A percentile compares a stretch with the other conserved stretches of the same genome.
phyloP scores from a whole-genome alignment of 2,329 filamentous ascomycete genomes.

The Pseudogymnoascus verrucosus region DNA sequence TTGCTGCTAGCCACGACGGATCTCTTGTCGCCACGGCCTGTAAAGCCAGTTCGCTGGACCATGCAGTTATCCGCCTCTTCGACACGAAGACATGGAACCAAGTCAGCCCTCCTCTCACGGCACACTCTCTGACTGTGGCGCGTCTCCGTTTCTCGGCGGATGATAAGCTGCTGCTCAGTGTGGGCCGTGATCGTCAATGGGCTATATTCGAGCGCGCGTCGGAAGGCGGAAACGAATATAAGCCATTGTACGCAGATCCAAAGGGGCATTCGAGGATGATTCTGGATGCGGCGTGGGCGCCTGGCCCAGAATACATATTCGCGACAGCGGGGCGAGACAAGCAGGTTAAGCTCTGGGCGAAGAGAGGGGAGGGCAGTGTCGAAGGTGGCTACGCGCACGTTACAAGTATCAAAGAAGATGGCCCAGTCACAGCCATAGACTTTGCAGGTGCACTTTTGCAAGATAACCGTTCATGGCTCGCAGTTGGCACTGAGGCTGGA shows the following conservation, averaged over 20 bases:
- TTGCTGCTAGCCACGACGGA: slow-evolving; percentile 70
- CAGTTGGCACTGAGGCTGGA: slow-evolving; percentile 48
- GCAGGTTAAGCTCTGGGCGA: slow-evolving; percentile 62
- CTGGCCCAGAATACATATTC: slow-evolving; percentile 45
- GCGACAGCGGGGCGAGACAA: slow-evolving; percentile 90
- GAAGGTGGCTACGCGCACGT: slow-evolving; percentile 25
- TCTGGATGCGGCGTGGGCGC: slow-evolving; percentile 77
- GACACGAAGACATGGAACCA: slow-evolving; percentile 85
- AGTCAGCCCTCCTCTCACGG: slow-evolving; percentile 70
- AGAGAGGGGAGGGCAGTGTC: slow-evolving; percentile 10
- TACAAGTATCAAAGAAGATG: slow-evolving; percentile 43
- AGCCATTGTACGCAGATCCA: slow-evolving; percentile 55
- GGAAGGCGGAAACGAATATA: slow-evolving; percentile 38
- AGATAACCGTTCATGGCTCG: slow-evolving; percentile 35
- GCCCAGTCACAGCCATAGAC: slow-evolving; percentile 64
- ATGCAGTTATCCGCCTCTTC: slow-evolving; percentile 88
- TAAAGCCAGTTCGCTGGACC: slow-evolving; percentile 83
- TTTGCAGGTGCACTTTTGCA: slow-evolving; percentile 40
- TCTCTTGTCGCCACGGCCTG: slow-evolving; percentile 81
- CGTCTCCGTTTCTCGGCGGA: slow-evolving; percentile 71
- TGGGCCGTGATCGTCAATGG: slow-evolving; percentile 89
- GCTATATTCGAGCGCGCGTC: slow-evolving; percentile 59
- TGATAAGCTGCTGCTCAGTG: slow-evolving; percentile 70
- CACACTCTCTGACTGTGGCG: slow-evolving; percentile 80
- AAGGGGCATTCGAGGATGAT: slow-evolving; percentile 94